Base-by-base conservation (phyloP, 129 eudicot species). In the Saposhnikovia divaricata region DNA sequence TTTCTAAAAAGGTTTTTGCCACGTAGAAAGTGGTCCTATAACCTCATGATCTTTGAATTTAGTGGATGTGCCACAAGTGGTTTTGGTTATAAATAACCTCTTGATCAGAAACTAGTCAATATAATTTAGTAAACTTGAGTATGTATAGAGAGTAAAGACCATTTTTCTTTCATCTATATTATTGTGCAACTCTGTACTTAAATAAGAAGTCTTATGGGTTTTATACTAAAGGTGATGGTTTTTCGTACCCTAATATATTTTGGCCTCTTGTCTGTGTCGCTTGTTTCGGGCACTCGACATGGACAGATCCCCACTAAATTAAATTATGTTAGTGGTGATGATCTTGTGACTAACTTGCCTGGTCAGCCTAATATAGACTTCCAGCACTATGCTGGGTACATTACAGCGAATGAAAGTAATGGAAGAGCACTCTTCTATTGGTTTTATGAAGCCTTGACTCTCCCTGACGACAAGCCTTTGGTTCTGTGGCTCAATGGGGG, bases 401-500 rank as follows among this genome's bases (percentile, higher is more conserved):
- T 92, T 40, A 87, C 97, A 2, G 96, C 90, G 70, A 85, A 92
- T 71, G 96, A 92, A 83, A 75, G 48, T 13, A 90, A 84, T 57
- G 96, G 93, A 74, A 84, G 97, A 81, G 90, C 93, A 44, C 88
- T 92, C 80, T 92, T 92, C 74, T 92, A 92, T 82, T 92, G 97
- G 97, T 92, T 92, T 66, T 92, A 90, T 81, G 97, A 92, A 86
- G 96, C 97, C 43, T 81, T 82, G 83, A 85, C 81, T 65, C 84
- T 84, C 46, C 88, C 95, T 69, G 87, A 87, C 68, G 87, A 93
- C 71, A 92, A 92, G 79, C 97, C 97, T 68, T 80, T 92, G 86
- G 97, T 92, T 38, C 84, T 92, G 53, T 92, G 97, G 97, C 96
- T 92, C 27, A 92, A 92, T 80, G 97, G 97, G 83, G 97, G 97